These are phyloP conservation scores for Sphagnum contortum DNA, from an alignment of 225 moss, liverwort and hornwort species.

Conservation along the genomic window DNA sequence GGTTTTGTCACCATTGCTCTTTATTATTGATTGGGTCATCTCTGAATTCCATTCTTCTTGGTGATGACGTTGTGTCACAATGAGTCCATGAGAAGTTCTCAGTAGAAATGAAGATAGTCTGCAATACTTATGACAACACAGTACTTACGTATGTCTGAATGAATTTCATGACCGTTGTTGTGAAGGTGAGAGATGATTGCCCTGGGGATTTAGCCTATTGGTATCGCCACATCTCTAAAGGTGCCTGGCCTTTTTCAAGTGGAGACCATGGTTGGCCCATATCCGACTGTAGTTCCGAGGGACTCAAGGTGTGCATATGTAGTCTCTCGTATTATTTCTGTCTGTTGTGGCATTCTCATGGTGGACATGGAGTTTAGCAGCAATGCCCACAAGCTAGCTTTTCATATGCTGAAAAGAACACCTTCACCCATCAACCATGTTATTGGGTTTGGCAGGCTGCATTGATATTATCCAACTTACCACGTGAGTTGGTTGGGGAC, in stretches of 20 bases:
- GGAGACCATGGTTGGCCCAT: conserved; percentile 95
- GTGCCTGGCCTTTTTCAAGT: conserved; percentile 88
- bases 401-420: no score
- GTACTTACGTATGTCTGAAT: no score
- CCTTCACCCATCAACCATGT: no score
- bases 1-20: conserved; percentile 19
- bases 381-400: no score
- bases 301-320: conserved; percentile 46
- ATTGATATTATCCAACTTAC: conserved; percentile 52
- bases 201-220: conserved; percentile 60
- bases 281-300: conserved; percentile 89
- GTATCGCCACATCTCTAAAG: conserved; percentile 89
- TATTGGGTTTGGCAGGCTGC: conserved; percentile 41
- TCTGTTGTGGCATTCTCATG: not conserved
- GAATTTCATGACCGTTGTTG: not conserved
- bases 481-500: conserved; percentile 63
- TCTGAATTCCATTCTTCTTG: not conserved
- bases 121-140: no score
- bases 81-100: no score
- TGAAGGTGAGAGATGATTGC: conserved; percentile 69
- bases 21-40: not conserved
- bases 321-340: not conserved
- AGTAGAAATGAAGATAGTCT: no score
- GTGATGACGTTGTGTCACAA: no score
- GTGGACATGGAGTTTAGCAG: no score